phyloP scores from a whole-genome alignment of 768 basidiomycete species.

The Holtermanniella nyarrowii region DNA sequence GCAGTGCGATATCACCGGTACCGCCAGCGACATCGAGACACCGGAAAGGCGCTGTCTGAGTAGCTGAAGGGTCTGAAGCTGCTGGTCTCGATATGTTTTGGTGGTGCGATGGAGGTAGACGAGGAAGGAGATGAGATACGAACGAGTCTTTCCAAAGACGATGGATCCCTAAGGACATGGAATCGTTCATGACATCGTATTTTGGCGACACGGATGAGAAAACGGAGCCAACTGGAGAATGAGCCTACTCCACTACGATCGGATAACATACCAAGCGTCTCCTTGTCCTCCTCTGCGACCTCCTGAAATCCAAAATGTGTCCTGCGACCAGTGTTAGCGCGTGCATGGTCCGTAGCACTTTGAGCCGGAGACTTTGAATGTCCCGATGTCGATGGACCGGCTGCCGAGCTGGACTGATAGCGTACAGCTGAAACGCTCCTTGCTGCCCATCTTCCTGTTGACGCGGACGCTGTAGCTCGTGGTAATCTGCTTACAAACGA shows the following conservation, averaged over 20 bases:
- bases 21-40: conserved; percentile 97
- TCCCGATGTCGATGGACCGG: background rate
- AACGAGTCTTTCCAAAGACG: conserved; percentile 93
- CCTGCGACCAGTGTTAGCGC: conserved; percentile 20
- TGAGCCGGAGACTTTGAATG: background rate
- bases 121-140: conserved; percentile 64
- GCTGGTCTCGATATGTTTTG: conserved; percentile 5
- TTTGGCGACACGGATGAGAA: conserved; percentile 91
- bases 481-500: too few species aligned
- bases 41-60: conserved; percentile 38
- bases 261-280: conserved; percentile 49
- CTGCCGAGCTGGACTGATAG: background rate
- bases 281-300: conserved; percentile 76
- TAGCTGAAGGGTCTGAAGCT: background rate
- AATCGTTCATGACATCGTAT: conserved; percentile 98
- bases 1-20: conserved; percentile 88
- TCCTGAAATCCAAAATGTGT: conserved; percentile 90
- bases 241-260: background rate
- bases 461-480: too few species aligned
- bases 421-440: background rate
- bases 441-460: too few species aligned
- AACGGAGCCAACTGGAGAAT: conserved; percentile 61
- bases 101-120: conserved; percentile 42
- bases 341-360: background rate
- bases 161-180: conserved; percentile 93